phyloP scores from a whole-genome alignment of 306 rosid genomes.

The Prunus armeniaca region DNA sequence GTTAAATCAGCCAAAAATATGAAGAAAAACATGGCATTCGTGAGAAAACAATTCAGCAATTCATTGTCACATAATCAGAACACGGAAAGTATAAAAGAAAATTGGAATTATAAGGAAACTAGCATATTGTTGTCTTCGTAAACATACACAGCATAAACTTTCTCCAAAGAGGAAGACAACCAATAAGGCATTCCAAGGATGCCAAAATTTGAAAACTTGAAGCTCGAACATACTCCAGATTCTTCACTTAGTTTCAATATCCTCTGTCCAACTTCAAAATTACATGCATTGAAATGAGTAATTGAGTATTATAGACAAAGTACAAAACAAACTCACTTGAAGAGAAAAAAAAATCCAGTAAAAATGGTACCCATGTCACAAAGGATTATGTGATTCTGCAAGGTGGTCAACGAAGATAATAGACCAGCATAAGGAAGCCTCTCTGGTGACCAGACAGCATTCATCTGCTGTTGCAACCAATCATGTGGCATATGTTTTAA shows the following conservation, averaged over 20 bases:
- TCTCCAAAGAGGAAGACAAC: constrained; percentile 59
- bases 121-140: neutral
- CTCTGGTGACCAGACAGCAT: constrained; percentile 30
- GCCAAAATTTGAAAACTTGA: constrained; percentile 70
- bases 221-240: constrained; percentile 45
- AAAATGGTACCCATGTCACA: constrained; percentile 65
- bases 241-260: constrained; percentile 59
- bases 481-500: constrained; percentile 52
- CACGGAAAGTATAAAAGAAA: neutral
- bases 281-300: constrained; percentile 23
- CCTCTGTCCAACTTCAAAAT: constrained; percentile 72
- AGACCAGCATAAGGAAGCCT: constrained; percentile 54
- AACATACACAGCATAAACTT: constrained; percentile 54
- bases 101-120: neutral
- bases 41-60: neutral
- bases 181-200: constrained; percentile 88
- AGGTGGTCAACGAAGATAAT: constrained; percentile 58
- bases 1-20: constrained; percentile 28
- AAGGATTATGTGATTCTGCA: constrained; percentile 56
- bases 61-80: constrained; percentile 2
- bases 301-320: constrained; percentile 15
- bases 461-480: constrained; percentile 47
- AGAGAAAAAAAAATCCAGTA: constrained; percentile 7
- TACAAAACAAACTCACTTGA: constrained; percentile 13
- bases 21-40: neutral